phyloP scores from a whole-genome alignment of 2,329 filamentous ascomycete species.

The Alternaria triticimaculans region DNA sequence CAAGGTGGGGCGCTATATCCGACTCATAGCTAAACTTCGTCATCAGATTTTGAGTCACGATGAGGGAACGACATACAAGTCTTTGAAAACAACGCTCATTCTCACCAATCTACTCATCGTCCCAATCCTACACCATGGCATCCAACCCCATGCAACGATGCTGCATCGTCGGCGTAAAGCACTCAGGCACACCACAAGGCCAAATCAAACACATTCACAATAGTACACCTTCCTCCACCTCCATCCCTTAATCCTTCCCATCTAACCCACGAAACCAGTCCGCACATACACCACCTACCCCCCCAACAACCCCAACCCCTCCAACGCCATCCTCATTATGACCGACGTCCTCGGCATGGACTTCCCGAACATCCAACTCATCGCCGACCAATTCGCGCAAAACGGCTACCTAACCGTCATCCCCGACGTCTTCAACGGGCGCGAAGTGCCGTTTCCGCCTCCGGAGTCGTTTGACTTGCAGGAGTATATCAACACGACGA shows the following conservation, averaged over 20 bases:
- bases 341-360: constrained; percentile 64
- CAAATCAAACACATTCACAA: constrained; percentile 56
- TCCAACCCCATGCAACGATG: constrained; percentile 59
- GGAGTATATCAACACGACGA: constrained; percentile 54
- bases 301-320: constrained; percentile 53
- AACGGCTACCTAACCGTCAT: constrained; percentile 74
- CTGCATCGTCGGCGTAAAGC: constrained; percentile 59
- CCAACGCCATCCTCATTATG: constrained; percentile 62
- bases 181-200: constrained; percentile 58
- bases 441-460: constrained; percentile 64
- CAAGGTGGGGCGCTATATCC: neutral
- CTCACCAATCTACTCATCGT: neutral
- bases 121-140: constrained; percentile 50
- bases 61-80: neutral
- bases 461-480: constrained; percentile 58
- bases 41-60: neutral
- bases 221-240: constrained; percentile 41
- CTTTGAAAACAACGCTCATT: neutral
- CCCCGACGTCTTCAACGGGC: constrained; percentile 74
- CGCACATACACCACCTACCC: constrained; percentile 63
- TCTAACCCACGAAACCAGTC: constrained; percentile 47
- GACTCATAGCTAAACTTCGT: neutral
- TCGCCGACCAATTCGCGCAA: constrained; percentile 77
- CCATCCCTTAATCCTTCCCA: neutral
- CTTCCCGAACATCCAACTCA: constrained; percentile 60